These are phyloP conservation scores for Daldinia caldariorum DNA, from an alignment of 495 filamentous ascomycete genomes.

Conservation along the genomic window DNA sequence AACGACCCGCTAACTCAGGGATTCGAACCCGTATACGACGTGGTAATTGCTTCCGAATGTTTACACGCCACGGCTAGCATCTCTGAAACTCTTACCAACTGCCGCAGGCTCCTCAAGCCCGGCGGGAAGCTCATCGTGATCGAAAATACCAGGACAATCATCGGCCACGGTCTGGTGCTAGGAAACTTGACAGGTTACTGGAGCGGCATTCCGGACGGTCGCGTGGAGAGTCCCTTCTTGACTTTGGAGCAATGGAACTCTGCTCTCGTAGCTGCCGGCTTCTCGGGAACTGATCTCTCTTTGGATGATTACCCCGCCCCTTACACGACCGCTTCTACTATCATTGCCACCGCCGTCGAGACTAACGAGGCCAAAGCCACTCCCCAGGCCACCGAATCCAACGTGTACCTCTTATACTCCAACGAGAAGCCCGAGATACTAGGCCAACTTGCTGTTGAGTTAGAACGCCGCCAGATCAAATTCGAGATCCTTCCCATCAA, in stretches of 20 bases:
- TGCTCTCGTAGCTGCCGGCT: constrained; percentile 50
- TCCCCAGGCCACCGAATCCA: no score
- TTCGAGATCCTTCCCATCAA: background rate
- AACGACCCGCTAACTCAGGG: constrained; percentile 55
- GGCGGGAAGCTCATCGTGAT: constrained; percentile 49
- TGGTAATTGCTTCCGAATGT: constrained; percentile 56
- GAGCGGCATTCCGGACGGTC: constrained; percentile 52
- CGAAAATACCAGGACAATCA: constrained; percentile 38
- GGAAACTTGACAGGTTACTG: constrained; percentile 49
- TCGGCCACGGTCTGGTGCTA: constrained; percentile 19
- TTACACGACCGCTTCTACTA: constrained; percentile 27
- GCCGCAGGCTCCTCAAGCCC: constrained; percentile 57
- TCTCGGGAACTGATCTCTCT: constrained; percentile 56
- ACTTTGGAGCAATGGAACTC: constrained; percentile 51
- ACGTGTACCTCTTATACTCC: background rate
- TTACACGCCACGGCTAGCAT: constrained; percentile 60
- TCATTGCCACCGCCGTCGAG: constrained; percentile 23
- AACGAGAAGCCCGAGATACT: constrained; percentile 1
- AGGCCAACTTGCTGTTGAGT: background rate
- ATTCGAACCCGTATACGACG: constrained; percentile 58
- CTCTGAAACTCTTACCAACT: constrained; percentile 52
- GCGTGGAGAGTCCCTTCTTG: constrained; percentile 49
- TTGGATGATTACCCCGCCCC: constrained; percentile 26
- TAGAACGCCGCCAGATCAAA: constrained; percentile 1
- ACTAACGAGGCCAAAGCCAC: background rate